A percentile compares a stretch with the other conserved stretches of the same genome.
phyloP scores from a whole-genome alignment of 768 basidiomycete species.

The Tylopilus rubrobrunneus region DNA sequence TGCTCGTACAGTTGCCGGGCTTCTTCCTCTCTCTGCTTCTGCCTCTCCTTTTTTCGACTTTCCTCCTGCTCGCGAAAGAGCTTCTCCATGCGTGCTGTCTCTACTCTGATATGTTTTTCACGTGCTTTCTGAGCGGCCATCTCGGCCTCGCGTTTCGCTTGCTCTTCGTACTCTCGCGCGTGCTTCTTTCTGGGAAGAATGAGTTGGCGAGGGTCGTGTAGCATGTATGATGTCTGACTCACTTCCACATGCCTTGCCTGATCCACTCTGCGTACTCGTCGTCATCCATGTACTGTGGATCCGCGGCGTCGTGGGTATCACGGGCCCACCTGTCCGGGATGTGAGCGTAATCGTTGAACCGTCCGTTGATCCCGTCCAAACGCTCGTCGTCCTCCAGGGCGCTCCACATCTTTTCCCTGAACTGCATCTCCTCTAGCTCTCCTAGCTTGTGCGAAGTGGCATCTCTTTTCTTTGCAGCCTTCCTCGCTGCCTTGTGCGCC shows the following conservation, averaged over 20 bases:
- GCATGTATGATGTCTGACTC: constrained; percentile 20
- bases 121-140: constrained; percentile 50
- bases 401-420: constrained; percentile 69
- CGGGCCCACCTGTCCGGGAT: constrained; percentile 65
- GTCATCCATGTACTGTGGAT: constrained; percentile 64
- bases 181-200: constrained; percentile 54
- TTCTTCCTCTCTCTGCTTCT: constrained; percentile 39
- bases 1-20: constrained; percentile 53
- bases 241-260: constrained; percentile 82
- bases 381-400: constrained; percentile 73
- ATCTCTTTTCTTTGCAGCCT: constrained; percentile 24
- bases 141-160: constrained; percentile 51
- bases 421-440: constrained; percentile 60
- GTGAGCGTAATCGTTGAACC: constrained; percentile 65
- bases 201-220: neutral
- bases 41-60: constrained; percentile 45
- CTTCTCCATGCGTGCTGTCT: constrained; percentile 49
- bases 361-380: constrained; percentile 57
- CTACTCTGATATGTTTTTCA: constrained; percentile 50
- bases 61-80: constrained; percentile 50
- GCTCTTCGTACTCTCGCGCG: constrained; percentile 61
- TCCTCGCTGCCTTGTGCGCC: constrained; percentile 40
- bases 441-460: constrained; percentile 29
- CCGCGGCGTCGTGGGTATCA: constrained; percentile 39
- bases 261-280: constrained; percentile 90